Conservation (phyloP, 371 early-diverging fungal species). For the Mortierella sp. region DNA sequence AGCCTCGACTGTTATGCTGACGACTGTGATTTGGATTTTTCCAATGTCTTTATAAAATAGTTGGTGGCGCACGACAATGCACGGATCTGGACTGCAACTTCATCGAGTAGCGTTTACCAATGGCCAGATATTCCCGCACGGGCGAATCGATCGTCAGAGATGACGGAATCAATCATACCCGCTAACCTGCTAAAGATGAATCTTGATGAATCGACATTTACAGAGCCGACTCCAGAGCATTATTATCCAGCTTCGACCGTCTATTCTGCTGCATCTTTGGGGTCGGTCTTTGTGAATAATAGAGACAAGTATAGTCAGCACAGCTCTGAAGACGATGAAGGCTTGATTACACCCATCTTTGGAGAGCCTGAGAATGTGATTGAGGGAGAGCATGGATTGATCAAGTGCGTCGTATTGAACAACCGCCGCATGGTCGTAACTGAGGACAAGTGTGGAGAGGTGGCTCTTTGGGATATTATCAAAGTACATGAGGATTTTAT, state of each 20-base stretch:
- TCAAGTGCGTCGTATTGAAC: conserved; percentile 77
- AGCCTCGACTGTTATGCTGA: not conserved
- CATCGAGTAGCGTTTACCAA: conserved; percentile 76
- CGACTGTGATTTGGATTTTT: not conserved
- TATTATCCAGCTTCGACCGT: conserved; percentile 54
- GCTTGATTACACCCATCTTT: conserved; percentile 50
- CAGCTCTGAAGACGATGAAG: conserved; percentile 54
- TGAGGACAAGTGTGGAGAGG: conserved; percentile 83
- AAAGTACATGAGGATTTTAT: conserved; percentile 56
- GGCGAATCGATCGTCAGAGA: conserved; percentile 28
- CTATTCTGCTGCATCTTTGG: conserved; percentile 53
- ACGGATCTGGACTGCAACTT: conserved; percentile 95
- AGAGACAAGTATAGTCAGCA: conserved; percentile 53
- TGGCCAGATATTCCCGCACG: conserved; percentile 70
- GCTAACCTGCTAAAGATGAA: conserved; percentile 54
- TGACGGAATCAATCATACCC: conserved; percentile 38
- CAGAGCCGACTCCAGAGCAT: conserved; percentile 38
- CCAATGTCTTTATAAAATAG: conserved; percentile 46
- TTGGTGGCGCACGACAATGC: conserved; percentile 82
- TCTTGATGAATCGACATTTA: conserved; percentile 36
- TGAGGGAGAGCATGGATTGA: conserved; percentile 76
- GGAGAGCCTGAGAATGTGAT: conserved; percentile 49
- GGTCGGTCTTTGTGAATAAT: conserved; percentile 31
- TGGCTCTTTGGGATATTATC: conserved; percentile 93
- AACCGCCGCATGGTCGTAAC: conserved; percentile 91